Percentiles rank a stretch among this genome's conserved stretches.
These are phyloP conservation scores for Capronia americana DNA, from an alignment of 2,329 filamentous ascomycete genomes.

Conservation along the genomic window DNA sequence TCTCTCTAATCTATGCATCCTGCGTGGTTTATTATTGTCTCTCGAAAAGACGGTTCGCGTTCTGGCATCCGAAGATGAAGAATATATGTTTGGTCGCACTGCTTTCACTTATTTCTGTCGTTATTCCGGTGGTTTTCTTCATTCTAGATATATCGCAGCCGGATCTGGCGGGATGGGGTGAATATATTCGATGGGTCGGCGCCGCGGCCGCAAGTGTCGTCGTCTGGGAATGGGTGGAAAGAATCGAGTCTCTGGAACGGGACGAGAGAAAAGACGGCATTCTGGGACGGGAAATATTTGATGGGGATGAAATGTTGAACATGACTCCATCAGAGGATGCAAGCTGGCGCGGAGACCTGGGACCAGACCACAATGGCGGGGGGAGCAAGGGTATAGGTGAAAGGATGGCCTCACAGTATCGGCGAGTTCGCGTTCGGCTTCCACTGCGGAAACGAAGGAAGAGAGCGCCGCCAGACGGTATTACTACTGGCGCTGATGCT, in stretches of 20 bases:
- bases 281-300: constrained; percentile 86
- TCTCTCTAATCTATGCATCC: constrained; percentile 86
- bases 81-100: constrained; percentile 83
- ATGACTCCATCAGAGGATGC: constrained; percentile 65
- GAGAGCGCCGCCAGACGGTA: constrained; percentile 30
- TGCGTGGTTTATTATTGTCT: constrained; percentile 94
- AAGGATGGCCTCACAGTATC: constrained; percentile 22
- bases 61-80: constrained; percentile 87
- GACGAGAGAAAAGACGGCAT: constrained; percentile 96
- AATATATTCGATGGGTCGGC: constrained; percentile 96
- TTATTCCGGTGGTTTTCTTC: constrained; percentile 92
- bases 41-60: constrained; percentile 90
- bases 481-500: constrained; percentile 31
- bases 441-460: constrained; percentile 32
- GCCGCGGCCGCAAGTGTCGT: constrained; percentile 94
- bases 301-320: constrained; percentile 91
- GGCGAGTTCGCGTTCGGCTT: constrained; percentile 26
- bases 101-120: constrained; percentile 78
- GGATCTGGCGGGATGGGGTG: constrained; percentile 87
- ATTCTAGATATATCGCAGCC: constrained; percentile 87
- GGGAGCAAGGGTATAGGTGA: constrained; percentile 23
- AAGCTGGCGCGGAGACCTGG: constrained; percentile 50
- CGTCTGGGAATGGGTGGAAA: constrained; percentile 97
- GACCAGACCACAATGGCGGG: constrained; percentile 21
- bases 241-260: constrained; percentile 88